Evolutionary conservation across 2,329 filamentous ascomycete species (phyloP), one percentile per base, ranked within the genome.

Genomic region (Exophiala sp.): DNA sequence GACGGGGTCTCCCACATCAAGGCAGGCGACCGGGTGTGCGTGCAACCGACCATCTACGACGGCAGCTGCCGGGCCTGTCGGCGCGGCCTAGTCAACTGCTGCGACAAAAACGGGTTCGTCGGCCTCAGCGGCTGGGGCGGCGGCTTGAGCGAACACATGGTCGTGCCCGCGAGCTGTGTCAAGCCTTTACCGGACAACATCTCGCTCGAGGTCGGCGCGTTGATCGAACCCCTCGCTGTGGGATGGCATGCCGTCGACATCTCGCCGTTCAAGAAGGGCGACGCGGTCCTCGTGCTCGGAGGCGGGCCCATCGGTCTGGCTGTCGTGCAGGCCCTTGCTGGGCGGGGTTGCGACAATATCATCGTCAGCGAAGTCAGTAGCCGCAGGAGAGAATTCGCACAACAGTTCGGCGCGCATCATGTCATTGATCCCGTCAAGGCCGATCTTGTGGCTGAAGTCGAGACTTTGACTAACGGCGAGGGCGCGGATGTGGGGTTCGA

Each of bases 41-140:
- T 77, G 1, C 71, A 77, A 56, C 76, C 76, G 7, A 78, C 76
- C 61, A 77, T 78, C 40, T 79, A 77, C 61, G 74, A 77, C 46
- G 71, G 70, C 6, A 72, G 71, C 10, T 79, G 76, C 58, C 68
- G 69, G 9, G 70, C 75, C 5, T 80, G 77, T 58, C 65, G 70
- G 49, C 70, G 73, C n/a, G 74, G 74, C 0, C 61, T 74, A 16
- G 70, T 76, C 47, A 79, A 78, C 50, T 77, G 74, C 64, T 78
- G 76, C 57, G 73, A 75, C 61, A 72, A 69, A 40, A 76, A 75
- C 51, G 75, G 75, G 1, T 78, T 78, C 59, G 66, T 78, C 5
- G 75, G 75, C 1, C 58, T 78, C 14, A 75, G 71, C 37, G 74
- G 56, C 13, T 78, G 73, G 72, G 75, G 75, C 18, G 63, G 76